A percentile compares a stretch with the other conserved stretches of the same genome.
Evolutionary conservation across 768 basidiomycete genomes (phyloP).

Genomic region (Tricholomella constricta): DNA sequence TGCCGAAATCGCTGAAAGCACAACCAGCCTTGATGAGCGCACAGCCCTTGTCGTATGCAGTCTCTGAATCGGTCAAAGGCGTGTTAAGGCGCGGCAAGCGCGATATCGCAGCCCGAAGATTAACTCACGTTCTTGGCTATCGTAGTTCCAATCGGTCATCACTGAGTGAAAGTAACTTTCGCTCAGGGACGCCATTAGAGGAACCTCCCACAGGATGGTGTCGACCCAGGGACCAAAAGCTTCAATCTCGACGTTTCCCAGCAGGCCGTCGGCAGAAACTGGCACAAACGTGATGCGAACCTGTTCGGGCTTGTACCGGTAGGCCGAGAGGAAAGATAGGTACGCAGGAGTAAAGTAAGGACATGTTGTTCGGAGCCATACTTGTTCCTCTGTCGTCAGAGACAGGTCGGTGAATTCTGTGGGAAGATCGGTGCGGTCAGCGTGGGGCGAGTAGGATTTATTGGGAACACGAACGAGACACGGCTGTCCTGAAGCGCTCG

Average conservation of each 20-base stretch:
- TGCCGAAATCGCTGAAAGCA: constrained; percentile 84
- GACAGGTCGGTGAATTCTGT: constrained; percentile 74
- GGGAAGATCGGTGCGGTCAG: constrained; percentile 28
- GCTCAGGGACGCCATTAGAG: constrained; percentile 88
- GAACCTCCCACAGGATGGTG: constrained; percentile 94
- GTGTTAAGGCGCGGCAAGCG: background rate
- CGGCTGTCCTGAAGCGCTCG: constrained; percentile 54
- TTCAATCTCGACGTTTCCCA: constrained; percentile 73
- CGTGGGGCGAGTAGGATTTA: background rate
- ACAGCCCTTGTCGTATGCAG: constrained; percentile 72
- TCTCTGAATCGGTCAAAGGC: constrained; percentile 45
- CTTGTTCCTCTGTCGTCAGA: constrained; percentile 61
- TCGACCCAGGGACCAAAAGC: constrained; percentile 76
- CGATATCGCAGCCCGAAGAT: background rate
- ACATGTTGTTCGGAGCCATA: constrained; percentile 68
- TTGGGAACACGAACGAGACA: constrained; percentile 49
- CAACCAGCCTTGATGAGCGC: constrained; percentile 65
- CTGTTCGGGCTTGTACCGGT: constrained; percentile 75
- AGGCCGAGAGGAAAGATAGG: constrained; percentile 71
- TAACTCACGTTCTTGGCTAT: constrained; percentile 71
- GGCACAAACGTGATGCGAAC: constrained; percentile 69
- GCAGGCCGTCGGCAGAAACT: constrained; percentile 43
- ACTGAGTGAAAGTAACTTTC: constrained; percentile 84
- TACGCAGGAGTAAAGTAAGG: constrained; percentile 75
- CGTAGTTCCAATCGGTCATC: constrained; percentile 81